Conservation (phyloP, 441 rosid genomes). For the Hura crepitans region DNA sequence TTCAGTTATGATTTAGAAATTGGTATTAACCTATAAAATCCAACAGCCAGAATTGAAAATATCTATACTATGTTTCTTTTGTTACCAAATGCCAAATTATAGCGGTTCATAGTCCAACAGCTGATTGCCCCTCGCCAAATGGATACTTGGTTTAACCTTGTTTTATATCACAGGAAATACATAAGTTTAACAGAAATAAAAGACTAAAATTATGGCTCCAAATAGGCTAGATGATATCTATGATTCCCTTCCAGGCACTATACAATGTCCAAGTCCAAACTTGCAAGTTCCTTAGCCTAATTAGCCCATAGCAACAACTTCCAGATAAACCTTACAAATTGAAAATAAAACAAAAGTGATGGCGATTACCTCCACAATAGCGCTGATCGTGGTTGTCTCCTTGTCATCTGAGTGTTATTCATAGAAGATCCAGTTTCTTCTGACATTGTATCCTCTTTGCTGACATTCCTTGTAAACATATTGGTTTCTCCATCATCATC, state of each 20-base stretch:
- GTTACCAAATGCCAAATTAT: not conserved
- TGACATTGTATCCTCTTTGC: conserved; percentile 44
- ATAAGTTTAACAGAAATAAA: not conserved
- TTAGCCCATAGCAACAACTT: not conserved
- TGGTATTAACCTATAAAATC: not conserved
- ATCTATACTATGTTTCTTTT: not conserved
- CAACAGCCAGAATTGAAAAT: not conserved
- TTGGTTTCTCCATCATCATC: conserved; percentile 85
- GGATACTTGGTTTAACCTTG: not conserved
- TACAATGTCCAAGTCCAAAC: too few species aligned
- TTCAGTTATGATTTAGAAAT: not conserved
- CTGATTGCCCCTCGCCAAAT: not conserved
- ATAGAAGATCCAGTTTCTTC: conserved; percentile 48
- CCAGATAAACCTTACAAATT: not conserved
- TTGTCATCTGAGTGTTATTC: conserved; percentile 50
- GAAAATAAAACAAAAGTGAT: not conserved
- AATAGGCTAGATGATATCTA: too few species aligned
- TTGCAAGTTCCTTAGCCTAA: not conserved
- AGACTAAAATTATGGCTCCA: not conserved
- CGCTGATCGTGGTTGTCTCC: conserved; percentile 79
- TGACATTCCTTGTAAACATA: conserved; percentile 63
- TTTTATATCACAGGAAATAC: not conserved
- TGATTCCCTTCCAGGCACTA: too few species aligned
- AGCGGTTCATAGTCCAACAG: not conserved
- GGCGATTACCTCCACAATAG: conserved; percentile 88